Conservation (phyloP, 176 grass and related monocot species). For the Avena eriantha region DNA sequence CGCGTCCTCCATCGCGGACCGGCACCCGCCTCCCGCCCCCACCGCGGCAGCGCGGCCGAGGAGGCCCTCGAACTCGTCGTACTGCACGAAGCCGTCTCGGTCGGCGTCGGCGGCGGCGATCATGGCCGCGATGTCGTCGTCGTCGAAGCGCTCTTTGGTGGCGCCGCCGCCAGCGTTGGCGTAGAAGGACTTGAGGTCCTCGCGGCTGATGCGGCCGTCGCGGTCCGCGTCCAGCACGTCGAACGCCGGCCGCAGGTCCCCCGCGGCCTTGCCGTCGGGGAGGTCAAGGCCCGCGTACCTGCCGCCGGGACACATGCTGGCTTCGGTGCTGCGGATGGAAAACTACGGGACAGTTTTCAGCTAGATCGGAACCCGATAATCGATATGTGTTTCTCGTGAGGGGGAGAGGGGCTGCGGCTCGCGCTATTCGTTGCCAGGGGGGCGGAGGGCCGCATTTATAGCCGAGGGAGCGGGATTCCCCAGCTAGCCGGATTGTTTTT, state of each 20-base stretch:
- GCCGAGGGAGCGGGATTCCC: no score
- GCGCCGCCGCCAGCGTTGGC: not conserved
- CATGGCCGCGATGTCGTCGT: conserved; percentile 88
- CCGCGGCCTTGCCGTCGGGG: conserved; percentile 28
- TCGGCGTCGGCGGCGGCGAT: conserved; percentile 89
- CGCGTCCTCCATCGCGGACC: conserved; percentile 69
- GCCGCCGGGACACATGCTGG: conserved; percentile 71
- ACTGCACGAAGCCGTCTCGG: conserved; percentile 86
- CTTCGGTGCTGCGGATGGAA: no score
- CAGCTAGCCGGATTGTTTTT: no score
- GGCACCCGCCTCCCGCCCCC: not conserved
- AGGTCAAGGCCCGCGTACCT: conserved; percentile 49
- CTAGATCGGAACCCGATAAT: no score
- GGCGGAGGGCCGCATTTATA: no score
- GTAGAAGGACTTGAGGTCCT: conserved; percentile 95
- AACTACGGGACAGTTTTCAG: no score
- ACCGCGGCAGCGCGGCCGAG: conserved; percentile 38
- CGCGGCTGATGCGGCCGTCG: conserved; percentile 91
- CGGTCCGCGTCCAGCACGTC: conserved; percentile 90
- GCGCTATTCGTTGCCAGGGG: no score
- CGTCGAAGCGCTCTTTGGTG: conserved; percentile 44
- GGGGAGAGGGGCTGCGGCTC: no score
- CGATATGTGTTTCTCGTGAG: no score
- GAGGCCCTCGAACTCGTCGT: conserved; percentile 89
- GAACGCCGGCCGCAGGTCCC: conserved; percentile 73